These are phyloP conservation scores for Geranomyces variabilis DNA, from an alignment of 192 early-diverging fungal species.

Conservation along the genomic window DNA sequence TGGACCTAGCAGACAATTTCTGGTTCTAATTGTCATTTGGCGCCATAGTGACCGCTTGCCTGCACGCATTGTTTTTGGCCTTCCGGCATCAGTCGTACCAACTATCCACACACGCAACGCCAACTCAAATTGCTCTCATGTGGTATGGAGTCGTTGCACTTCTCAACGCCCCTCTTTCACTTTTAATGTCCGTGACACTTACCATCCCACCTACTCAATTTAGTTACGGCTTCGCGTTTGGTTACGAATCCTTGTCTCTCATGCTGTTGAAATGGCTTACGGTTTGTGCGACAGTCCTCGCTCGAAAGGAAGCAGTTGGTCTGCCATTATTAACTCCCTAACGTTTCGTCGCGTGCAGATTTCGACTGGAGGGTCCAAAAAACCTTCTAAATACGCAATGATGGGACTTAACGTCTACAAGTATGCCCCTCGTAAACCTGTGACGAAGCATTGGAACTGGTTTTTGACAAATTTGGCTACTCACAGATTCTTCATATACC, in stretches of 20 bases:
- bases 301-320: no score
- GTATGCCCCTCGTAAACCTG: background rate
- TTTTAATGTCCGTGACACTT: no score
- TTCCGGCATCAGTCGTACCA: background rate
- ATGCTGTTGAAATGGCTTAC: slow-evolving; percentile 22
- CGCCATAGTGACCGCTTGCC: background rate
- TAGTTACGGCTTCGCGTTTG: slow-evolving; percentile 19
- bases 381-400: background rate
- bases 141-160: slow-evolving; percentile 9
- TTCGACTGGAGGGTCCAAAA: no score
- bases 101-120: slow-evolving; percentile 6
- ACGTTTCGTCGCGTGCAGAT: no score
- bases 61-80: slow-evolving; percentile 14
- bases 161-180: no score
- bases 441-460: background rate
- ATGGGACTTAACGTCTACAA: background rate
- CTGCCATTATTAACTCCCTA: no score
- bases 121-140: slow-evolving; percentile 15
- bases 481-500: slow-evolving; percentile 17
- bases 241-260: slow-evolving; percentile 16
- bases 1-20: no score
- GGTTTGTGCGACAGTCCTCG: background rate
- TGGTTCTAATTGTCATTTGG: no score
- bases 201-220: no score
- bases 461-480: background rate